These are phyloP conservation scores for Fusarium albidum DNA, from an alignment of 2,329 filamentous ascomycete species.

Conservation along the genomic window DNA sequence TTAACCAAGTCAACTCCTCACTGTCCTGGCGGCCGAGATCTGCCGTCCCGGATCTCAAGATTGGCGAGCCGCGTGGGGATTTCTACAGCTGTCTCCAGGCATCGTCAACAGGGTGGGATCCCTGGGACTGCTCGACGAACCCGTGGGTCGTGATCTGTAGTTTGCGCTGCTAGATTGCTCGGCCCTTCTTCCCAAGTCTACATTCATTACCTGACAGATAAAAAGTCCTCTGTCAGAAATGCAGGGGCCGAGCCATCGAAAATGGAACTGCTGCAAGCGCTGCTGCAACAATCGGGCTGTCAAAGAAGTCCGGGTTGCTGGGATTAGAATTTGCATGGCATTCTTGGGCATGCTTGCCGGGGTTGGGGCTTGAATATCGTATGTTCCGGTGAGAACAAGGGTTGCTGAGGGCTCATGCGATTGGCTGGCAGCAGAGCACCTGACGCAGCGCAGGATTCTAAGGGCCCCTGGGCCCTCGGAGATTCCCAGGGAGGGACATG, in stretches of 20 bases:
- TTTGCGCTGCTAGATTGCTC: no score
- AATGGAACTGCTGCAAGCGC: not conserved
- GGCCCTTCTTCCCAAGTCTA: no score
- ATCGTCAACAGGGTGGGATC: slow-evolving; percentile 1
- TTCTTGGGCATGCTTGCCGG: slow-evolving; percentile 16
- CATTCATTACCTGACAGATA: no score
- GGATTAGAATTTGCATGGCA: slow-evolving; percentile 6
- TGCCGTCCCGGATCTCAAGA: slow-evolving; percentile 20
- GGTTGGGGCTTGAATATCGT: slow-evolving; percentile 25
- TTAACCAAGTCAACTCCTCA: no score
- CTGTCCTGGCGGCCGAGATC: slow-evolving; percentile 10
- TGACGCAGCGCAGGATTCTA: slow-evolving; percentile 23
- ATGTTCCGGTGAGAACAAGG: slow-evolving; percentile 29
- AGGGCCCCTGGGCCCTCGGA: no score
- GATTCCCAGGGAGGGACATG: not conserved
- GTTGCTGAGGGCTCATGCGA: slow-evolving; percentile 11
- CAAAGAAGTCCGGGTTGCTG: slow-evolving; percentile 2
- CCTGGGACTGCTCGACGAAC: not conserved
- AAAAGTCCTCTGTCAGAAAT: not conserved
- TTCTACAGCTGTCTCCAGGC: not conserved
- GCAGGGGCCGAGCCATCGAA: slow-evolving; percentile 1
- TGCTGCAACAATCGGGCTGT: not conserved
- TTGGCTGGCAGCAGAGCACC: slow-evolving; percentile 25
- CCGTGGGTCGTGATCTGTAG: not conserved
- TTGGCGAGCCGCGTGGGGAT: slow-evolving; percentile 27